These are phyloP conservation scores for Ceratopteris richardii DNA, from an alignment of 75 land plant species.

Conservation along the genomic window DNA sequence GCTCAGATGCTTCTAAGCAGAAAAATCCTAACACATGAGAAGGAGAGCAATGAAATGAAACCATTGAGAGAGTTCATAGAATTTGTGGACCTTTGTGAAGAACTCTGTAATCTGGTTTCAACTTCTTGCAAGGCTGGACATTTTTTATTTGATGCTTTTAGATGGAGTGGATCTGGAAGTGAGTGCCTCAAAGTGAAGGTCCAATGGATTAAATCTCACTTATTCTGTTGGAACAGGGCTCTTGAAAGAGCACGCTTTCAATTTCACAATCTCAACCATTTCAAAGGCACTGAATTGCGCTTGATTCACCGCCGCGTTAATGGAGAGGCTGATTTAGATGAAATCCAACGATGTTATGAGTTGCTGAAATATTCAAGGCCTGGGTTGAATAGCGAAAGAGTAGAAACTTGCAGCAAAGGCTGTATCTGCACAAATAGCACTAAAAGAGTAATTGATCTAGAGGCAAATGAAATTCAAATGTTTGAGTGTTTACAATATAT, in stretches of 20 bases:
- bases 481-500: background rate
- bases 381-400: background rate
- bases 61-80: slow-evolving; percentile 11
- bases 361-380: slow-evolving; percentile 12
- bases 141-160: slow-evolving; percentile 6
- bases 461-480: background rate
- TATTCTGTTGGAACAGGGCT: slow-evolving; percentile 13
- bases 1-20: slow-evolving; percentile 14
- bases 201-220: background rate
- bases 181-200: slow-evolving; percentile 9
- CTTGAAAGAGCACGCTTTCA: slow-evolving; percentile 12
- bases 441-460: background rate
- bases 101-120: slow-evolving; percentile 7
- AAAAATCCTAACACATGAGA: background rate
- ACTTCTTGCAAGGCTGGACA: slow-evolving; percentile 10
- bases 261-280: slow-evolving; percentile 12
- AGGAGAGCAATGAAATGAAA: background rate
- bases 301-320: slow-evolving; percentile 10
- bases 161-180: slow-evolving; percentile 5
- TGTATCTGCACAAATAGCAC: background rate
- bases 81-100: slow-evolving; percentile 13
- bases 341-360: slow-evolving; percentile 13
- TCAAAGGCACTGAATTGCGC: slow-evolving; percentile 16
- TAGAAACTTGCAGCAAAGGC: background rate
- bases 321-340: background rate